These are phyloP conservation scores for Scedosporium minutisporum DNA, from an alignment of 2,329 filamentous ascomycete genomes.

Conservation along the genomic window DNA sequence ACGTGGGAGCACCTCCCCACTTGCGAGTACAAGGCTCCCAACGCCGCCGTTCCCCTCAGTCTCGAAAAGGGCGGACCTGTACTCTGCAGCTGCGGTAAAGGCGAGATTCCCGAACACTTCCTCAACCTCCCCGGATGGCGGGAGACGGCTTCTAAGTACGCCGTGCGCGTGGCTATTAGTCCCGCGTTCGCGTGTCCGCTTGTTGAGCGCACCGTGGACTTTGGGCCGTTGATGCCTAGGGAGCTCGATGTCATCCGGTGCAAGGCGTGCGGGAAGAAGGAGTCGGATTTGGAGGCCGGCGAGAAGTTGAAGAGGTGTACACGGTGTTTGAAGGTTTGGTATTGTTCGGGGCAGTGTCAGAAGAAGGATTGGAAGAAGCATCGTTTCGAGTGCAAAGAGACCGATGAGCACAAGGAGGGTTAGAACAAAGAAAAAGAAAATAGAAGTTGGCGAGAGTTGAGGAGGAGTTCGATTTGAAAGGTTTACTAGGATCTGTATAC, in stretches of 20 bases:
- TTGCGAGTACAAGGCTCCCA: conserved; percentile 32
- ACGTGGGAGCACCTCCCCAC: conserved; percentile 30
- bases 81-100: conserved; percentile 33
- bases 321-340: conserved; percentile 33
- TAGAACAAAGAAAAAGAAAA: not conserved
- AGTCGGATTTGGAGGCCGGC: conserved; percentile 15
- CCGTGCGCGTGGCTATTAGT: conserved; percentile 49
- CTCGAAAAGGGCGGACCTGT: conserved; percentile 16
- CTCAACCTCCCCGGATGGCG: conserved; percentile 33
- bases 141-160: conserved; percentile 24
- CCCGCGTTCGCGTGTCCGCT: conserved; percentile 36
- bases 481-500: too few species aligned
- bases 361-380: conserved; percentile 45
- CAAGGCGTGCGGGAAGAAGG: conserved; percentile 24
- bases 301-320: conserved; percentile 31
- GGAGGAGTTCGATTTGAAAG: not conserved
- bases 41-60: conserved; percentile 26
- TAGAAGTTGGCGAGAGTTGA: not conserved
- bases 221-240: conserved; percentile 4
- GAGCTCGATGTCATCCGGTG: conserved; percentile 19
- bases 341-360: conserved; percentile 45
- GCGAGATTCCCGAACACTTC: conserved; percentile 19
- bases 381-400: conserved; percentile 27
- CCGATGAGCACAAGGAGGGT: not conserved
- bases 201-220: conserved; percentile 29